Evolutionary conservation across 2,329 filamentous ascomycete species (phyloP).

Genomic region (Penicillium corylophilum): DNA sequence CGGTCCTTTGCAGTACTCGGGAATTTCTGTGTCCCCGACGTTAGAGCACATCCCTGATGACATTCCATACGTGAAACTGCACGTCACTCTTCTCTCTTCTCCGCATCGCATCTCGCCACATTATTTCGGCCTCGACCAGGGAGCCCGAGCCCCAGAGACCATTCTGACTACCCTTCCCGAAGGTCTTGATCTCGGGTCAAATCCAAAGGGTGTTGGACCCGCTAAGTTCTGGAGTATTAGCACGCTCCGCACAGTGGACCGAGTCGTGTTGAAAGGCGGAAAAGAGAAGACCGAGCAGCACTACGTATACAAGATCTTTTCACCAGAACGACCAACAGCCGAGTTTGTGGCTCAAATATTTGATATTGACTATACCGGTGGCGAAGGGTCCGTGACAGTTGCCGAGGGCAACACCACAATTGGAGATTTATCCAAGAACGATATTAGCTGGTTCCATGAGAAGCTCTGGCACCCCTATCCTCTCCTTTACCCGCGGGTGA

Average conservation of each 20-base stretch:
- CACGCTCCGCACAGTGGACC: slow-evolving; percentile 63
- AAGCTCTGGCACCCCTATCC: slow-evolving; percentile 85
- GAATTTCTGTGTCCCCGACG: slow-evolving; percentile 56
- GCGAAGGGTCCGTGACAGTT: background rate
- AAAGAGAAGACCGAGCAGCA: slow-evolving; percentile 37
- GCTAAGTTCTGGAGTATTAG: slow-evolving; percentile 85
- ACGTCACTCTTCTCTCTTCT: slow-evolving; percentile 87
- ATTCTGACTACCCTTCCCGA: slow-evolving; percentile 79
- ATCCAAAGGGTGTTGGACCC: slow-evolving; percentile 61
- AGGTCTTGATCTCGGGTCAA: slow-evolving; percentile 43
- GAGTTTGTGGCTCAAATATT: slow-evolving; percentile 52
- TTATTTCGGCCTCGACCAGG: slow-evolving; percentile 66
- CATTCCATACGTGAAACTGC: slow-evolving; percentile 81
- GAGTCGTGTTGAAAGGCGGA: slow-evolving; percentile 47
- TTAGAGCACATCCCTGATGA: slow-evolving; percentile 60
- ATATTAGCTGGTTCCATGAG: slow-evolving; percentile 73
- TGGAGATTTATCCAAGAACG: slow-evolving; percentile 35
- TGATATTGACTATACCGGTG: slow-evolving; percentile 37
- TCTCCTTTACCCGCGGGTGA: slow-evolving; percentile 75
- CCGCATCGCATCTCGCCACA: slow-evolving; percentile 67
- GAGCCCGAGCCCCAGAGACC: slow-evolving; percentile 61
- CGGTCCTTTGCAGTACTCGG: slow-evolving; percentile 76
- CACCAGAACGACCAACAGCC: slow-evolving; percentile 49
- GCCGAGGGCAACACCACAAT: slow-evolving; percentile 27
- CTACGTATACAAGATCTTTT: slow-evolving; percentile 68